These are phyloP conservation scores for Sorghum bicolor DNA, from an alignment of 176 grass and related monocot species.

Conservation along the genomic window DNA sequence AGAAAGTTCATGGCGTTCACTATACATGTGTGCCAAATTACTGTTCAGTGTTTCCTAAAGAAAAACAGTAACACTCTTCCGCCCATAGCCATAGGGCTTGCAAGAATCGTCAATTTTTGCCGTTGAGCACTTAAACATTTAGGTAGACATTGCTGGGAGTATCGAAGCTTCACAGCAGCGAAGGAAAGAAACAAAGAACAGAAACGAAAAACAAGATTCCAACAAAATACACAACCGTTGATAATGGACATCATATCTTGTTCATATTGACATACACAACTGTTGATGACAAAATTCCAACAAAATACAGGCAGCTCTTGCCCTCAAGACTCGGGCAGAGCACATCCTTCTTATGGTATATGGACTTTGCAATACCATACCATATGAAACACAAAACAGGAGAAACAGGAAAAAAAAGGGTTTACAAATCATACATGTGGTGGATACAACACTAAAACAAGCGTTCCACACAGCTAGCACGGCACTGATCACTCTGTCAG, in stretches of 20 bases:
- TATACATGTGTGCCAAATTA: neutral
- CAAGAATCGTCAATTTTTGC: neutral
- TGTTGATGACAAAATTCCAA: conserved; percentile 14
- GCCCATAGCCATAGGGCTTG: neutral
- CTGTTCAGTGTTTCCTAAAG: neutral
- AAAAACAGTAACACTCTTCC: neutral
- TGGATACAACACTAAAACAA: conserved; percentile 65
- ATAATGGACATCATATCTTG: conserved; percentile 30
- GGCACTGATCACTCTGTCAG: conserved; percentile 25
- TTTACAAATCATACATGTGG: conserved; percentile 44
- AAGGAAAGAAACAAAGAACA: neutral
- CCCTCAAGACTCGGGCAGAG: conserved; percentile 22
- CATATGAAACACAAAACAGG: conserved; percentile 23
- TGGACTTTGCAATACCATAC: conserved; percentile 35
- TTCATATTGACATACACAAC: conserved; percentile 43
- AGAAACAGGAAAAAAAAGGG: neutral
- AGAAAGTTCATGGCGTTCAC: neutral
- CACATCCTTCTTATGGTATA: conserved; percentile 30
- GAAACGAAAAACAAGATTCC: too few species aligned
- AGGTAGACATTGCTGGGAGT: neutral
- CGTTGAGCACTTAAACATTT: neutral
- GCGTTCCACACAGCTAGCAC: conserved; percentile 55
- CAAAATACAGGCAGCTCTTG: conserved; percentile 33
- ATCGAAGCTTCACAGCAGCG: neutral
- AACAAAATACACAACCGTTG: too few species aligned